phyloP scores from a whole-genome alignment of 805 yeast species.

The Pichia kluyveri region DNA sequence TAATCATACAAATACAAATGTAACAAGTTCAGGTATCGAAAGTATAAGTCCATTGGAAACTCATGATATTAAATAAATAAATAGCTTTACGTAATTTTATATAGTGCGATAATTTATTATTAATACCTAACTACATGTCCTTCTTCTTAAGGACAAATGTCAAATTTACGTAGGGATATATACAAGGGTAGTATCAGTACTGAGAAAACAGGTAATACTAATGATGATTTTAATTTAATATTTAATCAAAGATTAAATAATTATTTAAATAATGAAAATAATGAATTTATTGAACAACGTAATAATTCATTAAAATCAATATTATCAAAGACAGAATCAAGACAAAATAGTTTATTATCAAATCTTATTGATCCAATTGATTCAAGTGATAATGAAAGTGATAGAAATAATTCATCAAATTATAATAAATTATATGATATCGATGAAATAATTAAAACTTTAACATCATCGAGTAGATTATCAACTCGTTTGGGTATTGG shows the following conservation, averaged over 20 bases:
- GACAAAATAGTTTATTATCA: conserved; percentile 21
- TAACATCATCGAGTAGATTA: conserved; percentile 22
- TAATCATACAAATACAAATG: neutral
- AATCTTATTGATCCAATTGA: conserved; percentile 14
- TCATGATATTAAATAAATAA: neutral
- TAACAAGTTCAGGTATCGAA: conserved; percentile 2
- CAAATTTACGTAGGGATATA: neutral
- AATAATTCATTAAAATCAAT: conserved; percentile 1
- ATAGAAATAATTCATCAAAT: neutral
- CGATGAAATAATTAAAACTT: conserved; percentile 36
- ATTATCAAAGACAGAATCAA: conserved; percentile 16
- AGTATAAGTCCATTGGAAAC: conserved; percentile 17
- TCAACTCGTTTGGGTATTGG: conserved; percentile 30
- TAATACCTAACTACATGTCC: too few species aligned
- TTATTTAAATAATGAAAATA: neutral
- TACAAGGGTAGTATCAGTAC: neutral
- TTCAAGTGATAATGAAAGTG: conserved; percentile 1
- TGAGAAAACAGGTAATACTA: neutral
- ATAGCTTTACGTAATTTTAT: too few species aligned
- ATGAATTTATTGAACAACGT: neutral
- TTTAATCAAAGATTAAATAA: conserved; percentile 2
- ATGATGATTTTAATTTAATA: conserved; percentile 3
- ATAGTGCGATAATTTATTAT: too few species aligned
- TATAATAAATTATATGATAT: conserved; percentile 26
- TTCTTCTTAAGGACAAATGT: too few species aligned